Evolutionary conservation across 2,329 filamentous ascomycete genomes (phyloP).

Genomic region (Plectosphaerella cucumerina): DNA sequence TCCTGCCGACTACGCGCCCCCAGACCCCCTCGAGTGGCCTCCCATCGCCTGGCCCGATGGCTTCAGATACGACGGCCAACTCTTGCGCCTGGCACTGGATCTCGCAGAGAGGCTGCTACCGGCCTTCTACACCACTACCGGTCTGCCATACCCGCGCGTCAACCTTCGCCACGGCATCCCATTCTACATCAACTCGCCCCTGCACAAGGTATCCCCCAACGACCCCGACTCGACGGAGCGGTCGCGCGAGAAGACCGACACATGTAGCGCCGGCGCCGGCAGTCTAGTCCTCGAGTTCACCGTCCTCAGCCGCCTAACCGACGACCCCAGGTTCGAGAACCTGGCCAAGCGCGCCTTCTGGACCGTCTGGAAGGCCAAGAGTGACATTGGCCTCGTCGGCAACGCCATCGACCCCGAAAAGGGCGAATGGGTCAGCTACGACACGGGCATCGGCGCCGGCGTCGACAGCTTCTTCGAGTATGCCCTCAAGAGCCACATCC

Average conservation of each 20-base stretch:
- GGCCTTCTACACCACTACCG: slow-evolving; percentile 87
- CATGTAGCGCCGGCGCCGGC: slow-evolving; percentile 93
- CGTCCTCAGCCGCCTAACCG: slow-evolving; percentile 81
- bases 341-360: slow-evolving; percentile 91
- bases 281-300: slow-evolving; percentile 93
- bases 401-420: slow-evolving; percentile 89
- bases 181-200: slow-evolving; percentile 83
- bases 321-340: slow-evolving; percentile 82
- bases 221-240: slow-evolving; percentile 31
- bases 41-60: slow-evolving; percentile 71
- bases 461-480: slow-evolving; percentile 99
- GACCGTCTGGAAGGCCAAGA: slow-evolving; percentile 90
- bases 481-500: slow-evolving; percentile 86
- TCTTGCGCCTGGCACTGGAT: slow-evolving; percentile 85
- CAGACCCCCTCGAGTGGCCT: slow-evolving; percentile 39
- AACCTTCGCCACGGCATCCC: slow-evolving; percentile 89
- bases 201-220: slow-evolving; percentile 54
- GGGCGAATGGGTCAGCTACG: slow-evolving; percentile 82
- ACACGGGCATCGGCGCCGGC: slow-evolving; percentile 92
- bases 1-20: slow-evolving; percentile 17
- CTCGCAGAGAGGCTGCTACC: slow-evolving; percentile 80
- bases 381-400: slow-evolving; percentile 81
- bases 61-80: slow-evolving; percentile 82
- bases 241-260: slow-evolving; percentile 72
- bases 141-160: slow-evolving; percentile 90